Percentiles rank a stretch among this genome's conserved stretches.
Conservation (phyloP, 2,329 filamentous ascomycete genomes). For the Penicillium concentricum region DNA sequence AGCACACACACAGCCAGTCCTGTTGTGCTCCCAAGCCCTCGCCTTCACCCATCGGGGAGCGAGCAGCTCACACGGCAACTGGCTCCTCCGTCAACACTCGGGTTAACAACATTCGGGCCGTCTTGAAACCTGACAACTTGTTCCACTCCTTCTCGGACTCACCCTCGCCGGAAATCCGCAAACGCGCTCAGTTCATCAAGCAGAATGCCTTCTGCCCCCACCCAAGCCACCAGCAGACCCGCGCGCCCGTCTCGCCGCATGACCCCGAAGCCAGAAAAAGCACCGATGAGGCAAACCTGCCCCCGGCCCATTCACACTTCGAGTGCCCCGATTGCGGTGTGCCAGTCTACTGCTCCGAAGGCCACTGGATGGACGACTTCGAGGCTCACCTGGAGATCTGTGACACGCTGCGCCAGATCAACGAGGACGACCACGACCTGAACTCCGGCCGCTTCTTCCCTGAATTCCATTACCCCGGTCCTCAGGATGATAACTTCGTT, state of each 20-base stretch:
- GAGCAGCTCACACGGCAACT: conserved; percentile 27
- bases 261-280: conserved; percentile 63
- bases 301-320: conserved; percentile 82
- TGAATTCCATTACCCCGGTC: conserved; percentile 87
- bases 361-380: conserved; percentile 95
- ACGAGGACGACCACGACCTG: conserved; percentile 96
- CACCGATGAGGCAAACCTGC: conserved; percentile 44
- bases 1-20: conserved; percentile 10
- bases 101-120: conserved; percentile 32
- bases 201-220: conserved; percentile 94
- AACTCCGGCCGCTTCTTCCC: conserved; percentile 86
- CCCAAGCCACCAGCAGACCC: conserved; percentile 76
- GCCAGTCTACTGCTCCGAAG: conserved; percentile 88
- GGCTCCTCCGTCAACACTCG: conserved; percentile 26
- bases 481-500: conserved; percentile 86
- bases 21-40: conserved; percentile 8
- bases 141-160: conserved; percentile 92
- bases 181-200: conserved; percentile 84
- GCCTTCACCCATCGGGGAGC: conserved; percentile 25
- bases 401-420: conserved; percentile 86
- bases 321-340: conserved; percentile 96
- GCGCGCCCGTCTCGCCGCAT: conserved; percentile 63
- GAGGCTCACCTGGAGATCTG: conserved; percentile 90
- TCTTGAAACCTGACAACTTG: conserved; percentile 73
- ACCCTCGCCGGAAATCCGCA: conserved; percentile 82